Evolutionary conservation across 352 stramenopile species (phyloP).

Genomic region (Phytophthora hybrid): DNA sequence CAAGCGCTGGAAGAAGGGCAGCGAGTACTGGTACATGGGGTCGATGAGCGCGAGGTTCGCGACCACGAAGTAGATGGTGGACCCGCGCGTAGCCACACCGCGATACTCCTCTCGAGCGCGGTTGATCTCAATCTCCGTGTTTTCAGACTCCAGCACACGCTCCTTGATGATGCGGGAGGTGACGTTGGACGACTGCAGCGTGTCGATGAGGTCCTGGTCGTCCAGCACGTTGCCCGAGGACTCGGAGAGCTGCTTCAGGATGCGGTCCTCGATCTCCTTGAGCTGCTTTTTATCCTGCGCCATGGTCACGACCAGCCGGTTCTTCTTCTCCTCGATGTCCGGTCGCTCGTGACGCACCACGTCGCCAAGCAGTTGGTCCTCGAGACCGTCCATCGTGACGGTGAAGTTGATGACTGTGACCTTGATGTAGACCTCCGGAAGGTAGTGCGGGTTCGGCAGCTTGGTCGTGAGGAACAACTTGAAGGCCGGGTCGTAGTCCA

Average conservation of each 20-base stretch:
- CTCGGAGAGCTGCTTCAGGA: constrained; percentile 93
- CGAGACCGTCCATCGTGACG: constrained; percentile 94
- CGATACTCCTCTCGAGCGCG: constrained; percentile 91
- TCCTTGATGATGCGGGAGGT: constrained; percentile 90
- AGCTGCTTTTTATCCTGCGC: constrained; percentile 94
- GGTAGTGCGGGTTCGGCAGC: constrained; percentile 94
- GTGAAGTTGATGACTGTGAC: constrained; percentile 98
- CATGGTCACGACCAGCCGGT: constrained; percentile 93
- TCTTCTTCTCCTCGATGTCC: constrained; percentile 95
- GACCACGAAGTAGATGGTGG: constrained; percentile 97
- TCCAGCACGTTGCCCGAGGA: constrained; percentile 94
- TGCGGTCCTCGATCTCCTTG: constrained; percentile 93
- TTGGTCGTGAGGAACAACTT: constrained; percentile 95
- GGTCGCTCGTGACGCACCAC: constrained; percentile 93
- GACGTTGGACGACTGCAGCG: constrained; percentile 86
- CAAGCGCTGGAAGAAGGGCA: constrained; percentile 93
- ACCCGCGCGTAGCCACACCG: constrained; percentile 89
- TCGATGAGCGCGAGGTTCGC: constrained; percentile 93
- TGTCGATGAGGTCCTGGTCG: constrained; percentile 92
- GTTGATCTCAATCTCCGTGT: constrained; percentile 93
- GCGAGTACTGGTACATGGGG: constrained; percentile 97
- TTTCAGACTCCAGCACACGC: constrained; percentile 91
- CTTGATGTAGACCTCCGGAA: constrained; percentile 96
- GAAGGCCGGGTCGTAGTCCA: constrained; percentile 94
- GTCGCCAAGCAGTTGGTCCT: constrained; percentile 93